Conservation (phyloP, 805 yeast species). For the Diddensiella caesifluorescens region DNA sequence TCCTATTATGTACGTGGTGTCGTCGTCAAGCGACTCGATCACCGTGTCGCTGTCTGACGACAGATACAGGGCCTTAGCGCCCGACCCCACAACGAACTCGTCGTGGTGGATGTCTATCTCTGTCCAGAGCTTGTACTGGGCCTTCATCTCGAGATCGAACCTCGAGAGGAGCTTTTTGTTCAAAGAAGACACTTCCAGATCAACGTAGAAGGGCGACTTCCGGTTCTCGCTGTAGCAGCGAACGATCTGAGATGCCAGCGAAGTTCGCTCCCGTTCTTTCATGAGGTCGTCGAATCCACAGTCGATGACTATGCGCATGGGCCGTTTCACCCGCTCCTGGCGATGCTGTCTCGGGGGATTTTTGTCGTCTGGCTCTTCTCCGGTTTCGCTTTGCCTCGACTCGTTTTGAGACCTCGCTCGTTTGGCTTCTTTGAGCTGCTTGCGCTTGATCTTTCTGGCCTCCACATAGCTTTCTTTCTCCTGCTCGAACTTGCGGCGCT, state of each 20-base stretch:
- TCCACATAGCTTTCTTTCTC: conserved; percentile 56
- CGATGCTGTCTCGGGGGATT: not conserved
- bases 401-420: conserved; percentile 32
- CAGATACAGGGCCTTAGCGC: conserved; percentile 49
- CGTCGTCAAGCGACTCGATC: conserved; percentile 57
- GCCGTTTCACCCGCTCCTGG: conserved; percentile 9
- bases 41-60: conserved; percentile 83
- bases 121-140: conserved; percentile 63
- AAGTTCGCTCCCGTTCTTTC: conserved; percentile 64
- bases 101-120: conserved; percentile 47
- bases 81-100: conserved; percentile 33
- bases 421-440: conserved; percentile 37
- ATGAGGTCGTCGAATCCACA: conserved; percentile 88
- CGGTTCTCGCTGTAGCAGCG: conserved; percentile 77
- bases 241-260: conserved; percentile 74
- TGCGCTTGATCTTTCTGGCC: conserved; percentile 51
- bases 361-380: conserved; percentile 28
- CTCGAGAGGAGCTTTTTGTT: conserved; percentile 59
- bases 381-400: conserved; percentile 30
- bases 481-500: conserved; percentile 53
- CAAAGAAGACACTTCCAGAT: conserved; percentile 59
- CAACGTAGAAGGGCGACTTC: conserved; percentile 51
- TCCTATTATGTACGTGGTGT: conserved; percentile 79
- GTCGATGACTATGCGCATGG: conserved; percentile 57
- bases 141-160: conserved; percentile 55